A percentile compares a stretch with the other conserved stretches of the same genome.
Evolutionary conservation across 208 protist species (phyloP).

Genomic region (Leishmania martiniquensis): DNA sequence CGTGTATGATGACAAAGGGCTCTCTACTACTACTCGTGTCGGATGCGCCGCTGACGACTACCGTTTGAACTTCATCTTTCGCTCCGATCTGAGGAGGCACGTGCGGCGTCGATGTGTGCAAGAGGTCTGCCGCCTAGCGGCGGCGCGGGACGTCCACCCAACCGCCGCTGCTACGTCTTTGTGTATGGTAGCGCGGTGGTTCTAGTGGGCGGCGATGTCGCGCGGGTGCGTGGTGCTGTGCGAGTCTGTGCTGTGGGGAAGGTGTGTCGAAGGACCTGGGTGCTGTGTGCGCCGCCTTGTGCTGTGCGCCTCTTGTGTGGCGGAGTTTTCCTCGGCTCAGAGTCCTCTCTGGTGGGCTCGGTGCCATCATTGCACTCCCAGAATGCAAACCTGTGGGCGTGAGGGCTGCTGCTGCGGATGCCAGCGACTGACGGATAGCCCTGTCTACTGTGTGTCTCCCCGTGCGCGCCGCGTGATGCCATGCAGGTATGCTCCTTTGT

Average conservation of each 20-base stretch:
- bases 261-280: neutral
- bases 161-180: conserved; percentile 27
- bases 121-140: neutral
- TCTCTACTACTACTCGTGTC: conserved; percentile 33
- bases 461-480: conserved; percentile 17
- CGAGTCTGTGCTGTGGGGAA: neutral
- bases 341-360: conserved; percentile 9
- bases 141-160: conserved; percentile 25
- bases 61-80: conserved; percentile 56
- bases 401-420: neutral
- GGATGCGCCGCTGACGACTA: conserved; percentile 29
- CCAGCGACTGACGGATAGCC: neutral
- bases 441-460: neutral
- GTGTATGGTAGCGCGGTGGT: conserved; percentile 30
- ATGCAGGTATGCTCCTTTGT: conserved; percentile 40
- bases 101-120: neutral
- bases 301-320: neutral
- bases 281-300: neutral
- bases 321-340: conserved; percentile 9
- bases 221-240: neutral
- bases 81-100: conserved; percentile 53
- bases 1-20: conserved; percentile 32
- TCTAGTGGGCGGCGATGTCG: conserved; percentile 31
- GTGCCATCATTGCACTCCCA: conserved; percentile 20
- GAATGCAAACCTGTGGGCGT: neutral